A percentile compares a stretch with the other conserved stretches of the same genome.
Evolutionary conservation across 768 basidiomycete species (phyloP).

Genomic region (Suillus subalutaceus): DNA sequence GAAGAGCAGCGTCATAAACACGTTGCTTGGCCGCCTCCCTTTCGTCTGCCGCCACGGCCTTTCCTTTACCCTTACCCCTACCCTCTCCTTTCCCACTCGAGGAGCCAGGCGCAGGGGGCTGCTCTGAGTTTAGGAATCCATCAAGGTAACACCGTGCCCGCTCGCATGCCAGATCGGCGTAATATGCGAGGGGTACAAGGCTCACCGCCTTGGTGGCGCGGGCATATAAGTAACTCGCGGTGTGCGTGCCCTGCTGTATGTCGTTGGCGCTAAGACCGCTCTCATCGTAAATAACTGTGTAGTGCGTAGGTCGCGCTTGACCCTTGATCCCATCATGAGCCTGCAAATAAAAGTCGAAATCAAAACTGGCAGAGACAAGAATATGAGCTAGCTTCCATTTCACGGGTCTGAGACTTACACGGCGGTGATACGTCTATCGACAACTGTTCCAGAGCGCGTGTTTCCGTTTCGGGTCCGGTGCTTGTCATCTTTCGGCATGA

Average conservation of each 20-base stretch:
- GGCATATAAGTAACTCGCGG: slow-evolving; percentile 73
- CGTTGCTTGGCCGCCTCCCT: slow-evolving; percentile 14
- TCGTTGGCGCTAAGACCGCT: slow-evolving; percentile 64
- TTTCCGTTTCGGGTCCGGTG: slow-evolving; percentile 70
- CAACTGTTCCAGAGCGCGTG: slow-evolving; percentile 76
- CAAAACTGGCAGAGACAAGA: slow-evolving; percentile 42
- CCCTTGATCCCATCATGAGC: slow-evolving; percentile 78
- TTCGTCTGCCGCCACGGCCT: neutral
- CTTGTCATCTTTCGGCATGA: slow-evolving; percentile 54
- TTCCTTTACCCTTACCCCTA: neutral
- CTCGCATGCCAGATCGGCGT: slow-evolving; percentile 83
- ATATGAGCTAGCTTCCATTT: neutral
- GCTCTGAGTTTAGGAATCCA: neutral
- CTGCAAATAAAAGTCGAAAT: slow-evolving; percentile 71
- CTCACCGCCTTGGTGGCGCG: slow-evolving; percentile 85
- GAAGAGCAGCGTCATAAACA: slow-evolving; percentile 24
- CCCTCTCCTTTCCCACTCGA: neutral
- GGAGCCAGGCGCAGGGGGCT: neutral
- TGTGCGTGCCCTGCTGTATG: slow-evolving; percentile 73
- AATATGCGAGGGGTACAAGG: slow-evolving; percentile 78
- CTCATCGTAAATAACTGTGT: slow-evolving; percentile 81
- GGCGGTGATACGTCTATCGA: slow-evolving; percentile 76
- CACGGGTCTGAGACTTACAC: slow-evolving; percentile 45
- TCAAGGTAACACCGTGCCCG: slow-evolving; percentile 64
- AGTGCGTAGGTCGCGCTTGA: slow-evolving; percentile 72